Conservation (phyloP, 495 filamentous ascomycete genomes). For the Penicillium canariense region DNA sequence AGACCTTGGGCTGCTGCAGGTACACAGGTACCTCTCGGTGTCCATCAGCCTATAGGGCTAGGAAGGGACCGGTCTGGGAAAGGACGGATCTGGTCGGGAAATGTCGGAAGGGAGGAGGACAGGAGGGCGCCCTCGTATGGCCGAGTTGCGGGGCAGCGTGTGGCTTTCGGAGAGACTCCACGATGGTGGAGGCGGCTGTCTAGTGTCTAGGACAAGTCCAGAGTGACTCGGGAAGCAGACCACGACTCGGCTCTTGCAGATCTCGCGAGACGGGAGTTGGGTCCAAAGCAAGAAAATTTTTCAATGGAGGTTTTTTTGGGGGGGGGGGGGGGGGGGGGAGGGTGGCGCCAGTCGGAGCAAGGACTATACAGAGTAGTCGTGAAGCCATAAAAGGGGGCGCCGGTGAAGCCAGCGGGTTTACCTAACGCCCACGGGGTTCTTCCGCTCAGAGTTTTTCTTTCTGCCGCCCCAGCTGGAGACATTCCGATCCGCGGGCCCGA, state of each 20-base stretch:
- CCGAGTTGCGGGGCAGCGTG: conserved; percentile 23
- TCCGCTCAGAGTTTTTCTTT: conserved; percentile 7
- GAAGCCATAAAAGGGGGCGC: conserved; percentile 4
- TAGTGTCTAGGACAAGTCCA: too few relatives aligned
- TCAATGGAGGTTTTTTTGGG: neutral
- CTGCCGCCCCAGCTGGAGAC: too few relatives aligned
- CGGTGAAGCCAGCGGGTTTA: conserved; percentile 13
- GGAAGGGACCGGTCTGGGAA: neutral
- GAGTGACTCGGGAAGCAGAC: neutral
- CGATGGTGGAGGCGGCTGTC: conserved; percentile 19
- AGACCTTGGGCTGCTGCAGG: conserved; percentile 22
- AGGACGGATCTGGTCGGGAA: conserved; percentile 12
- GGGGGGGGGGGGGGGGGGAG: too few relatives aligned
- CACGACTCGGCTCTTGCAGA: conserved; percentile 1
- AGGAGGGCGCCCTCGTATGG: conserved; percentile 13
- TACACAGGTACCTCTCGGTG: conserved; percentile 11
- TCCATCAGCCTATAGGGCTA: neutral
- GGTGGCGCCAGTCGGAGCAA: conserved; percentile 16
- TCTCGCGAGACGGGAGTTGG: neutral
- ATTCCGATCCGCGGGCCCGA: conserved; percentile 20
- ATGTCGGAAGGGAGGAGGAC: conserved; percentile 16
- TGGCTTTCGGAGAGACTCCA: conserved; percentile 15
- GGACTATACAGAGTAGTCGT: conserved; percentile 14
- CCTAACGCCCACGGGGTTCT: conserved; percentile 5
- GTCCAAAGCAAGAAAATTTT: conserved; percentile 13